These are phyloP conservation scores for Picea abies DNA, from an alignment of 83 land plant genomes.

Conservation along the genomic window DNA sequence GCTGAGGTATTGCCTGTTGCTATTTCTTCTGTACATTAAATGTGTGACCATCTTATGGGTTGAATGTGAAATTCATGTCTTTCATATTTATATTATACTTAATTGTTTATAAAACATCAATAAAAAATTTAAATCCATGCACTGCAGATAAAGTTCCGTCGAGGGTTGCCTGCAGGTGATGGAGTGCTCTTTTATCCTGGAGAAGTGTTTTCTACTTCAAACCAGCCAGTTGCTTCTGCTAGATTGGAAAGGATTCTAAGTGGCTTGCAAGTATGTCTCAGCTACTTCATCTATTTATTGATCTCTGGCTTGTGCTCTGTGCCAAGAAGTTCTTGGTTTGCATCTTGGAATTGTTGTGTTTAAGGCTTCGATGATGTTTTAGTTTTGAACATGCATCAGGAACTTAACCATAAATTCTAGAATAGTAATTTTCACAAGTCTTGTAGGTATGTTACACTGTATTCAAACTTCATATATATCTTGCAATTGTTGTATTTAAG, in stretches of 20 bases:
- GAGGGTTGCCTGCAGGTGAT: slow-evolving; percentile 98
- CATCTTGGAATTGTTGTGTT: background rate
- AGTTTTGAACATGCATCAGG: background rate
- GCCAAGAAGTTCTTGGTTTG: background rate
- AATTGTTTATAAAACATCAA: background rate
- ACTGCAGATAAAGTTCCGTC: slow-evolving; percentile 86
- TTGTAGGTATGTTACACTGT: too few relatives aligned
- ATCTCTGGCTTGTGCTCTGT: background rate
- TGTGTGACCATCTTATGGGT: background rate
- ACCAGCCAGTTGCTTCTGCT: slow-evolving; percentile 88
- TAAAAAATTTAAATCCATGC: background rate
- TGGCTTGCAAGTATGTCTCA: slow-evolving; percentile 85
- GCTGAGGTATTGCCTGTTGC: slow-evolving; percentile 69
- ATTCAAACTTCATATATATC: background rate
- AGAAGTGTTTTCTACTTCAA: slow-evolving; percentile 80
- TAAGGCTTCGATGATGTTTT: background rate
- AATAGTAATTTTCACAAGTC: too few relatives aligned
- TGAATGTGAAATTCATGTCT: background rate
- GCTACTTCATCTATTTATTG: background rate
- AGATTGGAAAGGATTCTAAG: slow-evolving; percentile 90
- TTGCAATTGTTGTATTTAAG: background rate
- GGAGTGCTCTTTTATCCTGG: slow-evolving; percentile 97
- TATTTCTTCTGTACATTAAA: background rate
- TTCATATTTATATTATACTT: slow-evolving; percentile 3
- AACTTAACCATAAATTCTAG: too few relatives aligned